Evolutionary conservation across 331 rosid genomes (phyloP).

Genomic region (Stylosanthes scabra): DNA sequence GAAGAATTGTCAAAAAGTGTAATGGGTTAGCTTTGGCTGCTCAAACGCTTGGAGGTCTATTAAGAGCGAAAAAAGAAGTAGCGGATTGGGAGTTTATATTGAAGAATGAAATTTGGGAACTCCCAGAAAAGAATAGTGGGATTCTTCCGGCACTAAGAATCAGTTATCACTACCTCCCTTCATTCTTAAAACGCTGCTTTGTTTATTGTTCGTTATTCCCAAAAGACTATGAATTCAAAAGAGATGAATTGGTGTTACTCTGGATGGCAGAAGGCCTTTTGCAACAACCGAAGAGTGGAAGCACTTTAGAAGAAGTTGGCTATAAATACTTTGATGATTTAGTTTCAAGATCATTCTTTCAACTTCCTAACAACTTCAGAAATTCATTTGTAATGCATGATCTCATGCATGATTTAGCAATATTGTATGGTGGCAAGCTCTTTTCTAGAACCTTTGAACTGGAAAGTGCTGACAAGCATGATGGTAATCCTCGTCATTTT

Average conservation of each 20-base stretch:
- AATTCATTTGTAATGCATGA: not conserved
- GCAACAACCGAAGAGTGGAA: not conserved
- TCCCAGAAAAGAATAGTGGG: not conserved
- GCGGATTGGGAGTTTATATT: not conserved
- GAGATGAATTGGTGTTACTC: not conserved
- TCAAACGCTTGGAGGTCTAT: not conserved
- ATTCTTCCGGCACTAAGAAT: not conserved
- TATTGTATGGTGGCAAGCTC: not conserved
- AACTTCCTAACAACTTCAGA: not conserved
- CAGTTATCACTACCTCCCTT: not conserved
- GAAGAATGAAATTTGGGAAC: not conserved
- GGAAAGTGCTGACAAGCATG: not conserved
- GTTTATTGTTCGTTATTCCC: not conserved
- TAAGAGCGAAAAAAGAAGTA: not conserved
- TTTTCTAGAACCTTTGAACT: not conserved
- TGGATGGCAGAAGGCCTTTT: conserved; percentile 2
- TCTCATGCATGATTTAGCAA: not conserved
- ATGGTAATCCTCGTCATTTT: not conserved
- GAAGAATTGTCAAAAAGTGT: not conserved
- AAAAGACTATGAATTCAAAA: not conserved
- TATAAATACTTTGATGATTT: not conserved
- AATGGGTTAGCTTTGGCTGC: not conserved
- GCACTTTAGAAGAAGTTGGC: not conserved
- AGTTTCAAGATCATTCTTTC: not conserved
- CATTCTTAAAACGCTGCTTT: not conserved